Conservation (phyloP, 345 rosid species). For the Moringa oleifera region DNA sequence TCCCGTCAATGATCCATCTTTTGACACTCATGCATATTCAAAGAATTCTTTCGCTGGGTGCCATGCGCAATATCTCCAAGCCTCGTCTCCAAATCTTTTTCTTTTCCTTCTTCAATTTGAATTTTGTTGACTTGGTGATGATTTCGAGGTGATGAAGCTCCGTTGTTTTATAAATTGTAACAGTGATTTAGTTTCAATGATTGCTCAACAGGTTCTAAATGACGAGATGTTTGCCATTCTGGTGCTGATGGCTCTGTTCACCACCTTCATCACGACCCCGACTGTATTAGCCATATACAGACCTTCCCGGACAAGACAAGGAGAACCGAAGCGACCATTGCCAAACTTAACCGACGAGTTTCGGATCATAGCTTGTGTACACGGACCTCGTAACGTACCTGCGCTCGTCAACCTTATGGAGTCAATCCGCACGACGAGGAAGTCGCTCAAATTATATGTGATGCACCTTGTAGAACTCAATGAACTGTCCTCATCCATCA, state of each 20-base stretch:
- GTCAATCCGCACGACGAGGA: slow-evolving; percentile 12
- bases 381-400: slow-evolving; percentile 23
- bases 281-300: slow-evolving; percentile 30
- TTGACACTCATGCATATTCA: no score
- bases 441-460: slow-evolving; percentile 22
- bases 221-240: slow-evolving; percentile 40
- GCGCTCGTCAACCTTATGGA: slow-evolving; percentile 28
- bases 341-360: slow-evolving; percentile 32
- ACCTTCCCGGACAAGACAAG: slow-evolving; percentile 51
- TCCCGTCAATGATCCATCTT: no score
- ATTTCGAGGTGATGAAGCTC: no score
- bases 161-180: no score
- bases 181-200: no score
- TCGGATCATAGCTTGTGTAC: slow-evolving; percentile 19
- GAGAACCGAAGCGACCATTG: slow-evolving; percentile 41
- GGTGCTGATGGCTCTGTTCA: slow-evolving; percentile 41
- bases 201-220: slow-evolving; percentile 26
- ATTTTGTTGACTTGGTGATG: no score
- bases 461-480: slow-evolving; percentile 37
- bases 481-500: slow-evolving; percentile 28
- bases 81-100: no score
- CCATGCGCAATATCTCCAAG: no score
- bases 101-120: no score
- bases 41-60: no score
- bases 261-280: slow-evolving; percentile 40